Conservation (phyloP, 192 early-diverging fungal species). For the Umbelopsis sp. region DNA sequence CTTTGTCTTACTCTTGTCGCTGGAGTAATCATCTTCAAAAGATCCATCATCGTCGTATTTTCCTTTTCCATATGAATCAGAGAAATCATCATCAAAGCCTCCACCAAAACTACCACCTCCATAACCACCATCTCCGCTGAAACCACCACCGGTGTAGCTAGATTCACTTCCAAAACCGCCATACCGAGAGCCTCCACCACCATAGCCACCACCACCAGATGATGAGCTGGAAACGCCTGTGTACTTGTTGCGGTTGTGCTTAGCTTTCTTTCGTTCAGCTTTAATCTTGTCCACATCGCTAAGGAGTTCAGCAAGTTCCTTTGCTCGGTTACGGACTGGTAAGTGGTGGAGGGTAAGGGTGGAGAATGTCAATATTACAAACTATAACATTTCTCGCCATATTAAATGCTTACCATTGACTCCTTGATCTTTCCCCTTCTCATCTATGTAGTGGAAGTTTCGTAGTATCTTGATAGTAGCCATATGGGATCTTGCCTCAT, state of each 20-base stretch:
- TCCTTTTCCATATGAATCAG: slow-evolving; percentile 9
- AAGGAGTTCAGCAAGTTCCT: slow-evolving; percentile 86
- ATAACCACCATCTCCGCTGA: slow-evolving; percentile 30
- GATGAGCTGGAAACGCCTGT: slow-evolving; percentile 68
- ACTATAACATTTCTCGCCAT: background rate
- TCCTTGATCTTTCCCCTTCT: slow-evolving; percentile 96
- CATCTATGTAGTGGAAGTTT: slow-evolving; percentile 89
- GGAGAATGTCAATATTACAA: too few species aligned
- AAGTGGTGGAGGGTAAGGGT: too few species aligned
- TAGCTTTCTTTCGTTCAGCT: slow-evolving; percentile 87
- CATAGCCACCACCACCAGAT: slow-evolving; percentile 30
- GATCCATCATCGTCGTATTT: slow-evolving; percentile 26
- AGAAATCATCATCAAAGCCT: slow-evolving; percentile 27
- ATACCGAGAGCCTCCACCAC: slow-evolving; percentile 47
- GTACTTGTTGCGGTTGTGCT: slow-evolving; percentile 89
- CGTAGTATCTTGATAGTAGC: slow-evolving; percentile 87
- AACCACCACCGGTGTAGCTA: slow-evolving; percentile 38
- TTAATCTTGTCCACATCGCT: slow-evolving; percentile 77
- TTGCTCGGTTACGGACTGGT: slow-evolving; percentile 83
- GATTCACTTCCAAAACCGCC: slow-evolving; percentile 71
- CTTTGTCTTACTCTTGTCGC: slow-evolving; percentile 27
- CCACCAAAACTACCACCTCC: slow-evolving; percentile 39
- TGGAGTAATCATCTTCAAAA: slow-evolving; percentile 34
- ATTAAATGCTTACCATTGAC: slow-evolving; percentile 81
- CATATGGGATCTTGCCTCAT: slow-evolving; percentile 81